phyloP scores from a whole-genome alignment of 148 eudicot species.

The Silene conica region DNA sequence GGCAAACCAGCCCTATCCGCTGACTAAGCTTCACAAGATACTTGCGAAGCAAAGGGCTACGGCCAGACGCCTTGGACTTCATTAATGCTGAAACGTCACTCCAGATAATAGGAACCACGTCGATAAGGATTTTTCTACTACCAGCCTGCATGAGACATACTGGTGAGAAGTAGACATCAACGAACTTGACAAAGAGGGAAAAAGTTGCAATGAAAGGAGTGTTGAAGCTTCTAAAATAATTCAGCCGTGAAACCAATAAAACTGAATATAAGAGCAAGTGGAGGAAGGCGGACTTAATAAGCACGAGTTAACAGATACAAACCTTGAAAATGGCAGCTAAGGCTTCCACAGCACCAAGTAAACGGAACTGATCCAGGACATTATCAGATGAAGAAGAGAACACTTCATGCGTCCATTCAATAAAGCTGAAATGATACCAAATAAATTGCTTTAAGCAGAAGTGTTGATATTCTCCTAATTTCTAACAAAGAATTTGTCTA shows the following conservation, averaged over 20 bases:
- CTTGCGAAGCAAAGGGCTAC: constrained; percentile 92
- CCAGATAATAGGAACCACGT: constrained; percentile 65
- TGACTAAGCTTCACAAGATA: constrained; percentile 80
- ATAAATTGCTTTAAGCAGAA: constrained; percentile 1
- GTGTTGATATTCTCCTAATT: background rate
- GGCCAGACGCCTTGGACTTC: constrained; percentile 63
- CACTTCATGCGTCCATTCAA: constrained; percentile 74
- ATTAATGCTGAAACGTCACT: constrained; percentile 68
- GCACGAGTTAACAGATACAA: constrained; percentile 22
- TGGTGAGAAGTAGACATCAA: background rate
- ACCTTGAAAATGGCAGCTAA: constrained; percentile 90
- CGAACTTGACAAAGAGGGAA: constrained; percentile 1
- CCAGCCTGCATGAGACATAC: constrained; percentile 56
- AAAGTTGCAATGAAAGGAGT: background rate
- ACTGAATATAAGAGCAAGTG: background rate
- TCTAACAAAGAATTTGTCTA: background rate
- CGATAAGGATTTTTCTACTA: constrained; percentile 55
- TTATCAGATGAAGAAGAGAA: constrained; percentile 55
- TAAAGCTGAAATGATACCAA: constrained; percentile 58
- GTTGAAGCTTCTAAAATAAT: background rate
- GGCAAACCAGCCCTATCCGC: constrained; percentile 74
- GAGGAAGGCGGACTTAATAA: background rate
- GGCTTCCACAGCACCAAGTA: constrained; percentile 82
- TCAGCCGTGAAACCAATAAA: background rate
- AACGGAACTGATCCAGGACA: constrained; percentile 60